A percentile compares a stretch with the other conserved stretches of the same genome.
Conservation (phyloP, 2,329 filamentous ascomycete genomes). For the Catunica adiposa region DNA sequence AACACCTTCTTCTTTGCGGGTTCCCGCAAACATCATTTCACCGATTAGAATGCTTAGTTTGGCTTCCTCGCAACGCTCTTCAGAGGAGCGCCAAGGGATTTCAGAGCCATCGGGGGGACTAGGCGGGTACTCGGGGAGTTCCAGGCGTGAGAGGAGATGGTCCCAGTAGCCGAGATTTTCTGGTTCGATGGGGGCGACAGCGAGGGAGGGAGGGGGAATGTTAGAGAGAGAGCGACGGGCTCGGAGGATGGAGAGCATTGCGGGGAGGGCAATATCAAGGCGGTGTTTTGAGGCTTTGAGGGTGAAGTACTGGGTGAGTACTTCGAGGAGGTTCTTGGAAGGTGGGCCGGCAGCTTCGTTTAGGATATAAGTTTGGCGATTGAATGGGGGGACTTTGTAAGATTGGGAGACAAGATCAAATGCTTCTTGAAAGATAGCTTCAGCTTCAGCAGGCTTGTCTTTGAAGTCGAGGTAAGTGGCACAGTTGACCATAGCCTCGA, state of each 20-base stretch:
- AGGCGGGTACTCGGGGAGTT: slow-evolving; percentile 48
- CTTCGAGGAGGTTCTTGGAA: slow-evolving; percentile 57
- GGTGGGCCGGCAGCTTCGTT: slow-evolving; percentile 39
- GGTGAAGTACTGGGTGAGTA: slow-evolving; percentile 61
- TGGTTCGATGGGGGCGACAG: neutral
- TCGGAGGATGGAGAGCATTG: slow-evolving; percentile 70
- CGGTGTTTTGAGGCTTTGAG: slow-evolving; percentile 58
- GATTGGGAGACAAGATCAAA: slow-evolving; percentile 53
- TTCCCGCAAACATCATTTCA: slow-evolving; percentile 68
- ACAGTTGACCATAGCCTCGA: slow-evolving; percentile 69
- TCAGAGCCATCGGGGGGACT: slow-evolving; percentile 54
- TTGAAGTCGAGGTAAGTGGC: slow-evolving; percentile 77
- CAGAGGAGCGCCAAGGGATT: slow-evolving; percentile 45
- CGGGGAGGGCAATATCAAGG: slow-evolving; percentile 54
- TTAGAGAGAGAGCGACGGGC: slow-evolving; percentile 47
- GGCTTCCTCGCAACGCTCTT: slow-evolving; percentile 67
- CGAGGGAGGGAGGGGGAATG: slow-evolving; percentile 18
- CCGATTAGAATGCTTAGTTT: slow-evolving; percentile 80
- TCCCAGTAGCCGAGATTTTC: neutral
- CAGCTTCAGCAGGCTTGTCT: slow-evolving; percentile 44
- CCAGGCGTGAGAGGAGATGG: neutral
- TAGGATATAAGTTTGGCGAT: slow-evolving; percentile 47
- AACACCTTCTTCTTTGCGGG: slow-evolving; percentile 49
- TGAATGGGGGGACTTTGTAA: slow-evolving; percentile 27
- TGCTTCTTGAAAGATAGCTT: slow-evolving; percentile 59